Evolutionary conservation across 306 rosid species (phyloP), one percentile per base, ranked within the genome.

Genomic region (Adenanthera pavonina): DNA sequence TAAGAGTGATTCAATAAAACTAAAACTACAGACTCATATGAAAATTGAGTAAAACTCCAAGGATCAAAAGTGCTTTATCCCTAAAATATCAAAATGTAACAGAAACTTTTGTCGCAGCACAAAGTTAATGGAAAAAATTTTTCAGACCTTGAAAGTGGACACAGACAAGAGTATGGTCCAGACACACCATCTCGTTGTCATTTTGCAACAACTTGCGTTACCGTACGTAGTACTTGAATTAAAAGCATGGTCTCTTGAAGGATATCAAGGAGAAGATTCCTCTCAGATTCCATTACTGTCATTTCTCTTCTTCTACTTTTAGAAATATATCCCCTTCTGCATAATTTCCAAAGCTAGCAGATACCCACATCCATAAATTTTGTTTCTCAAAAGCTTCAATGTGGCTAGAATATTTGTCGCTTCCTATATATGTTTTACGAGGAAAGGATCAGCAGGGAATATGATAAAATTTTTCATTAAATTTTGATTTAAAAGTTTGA

Each of bases 171-270:
- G 38, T 6, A 8, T 69, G 38, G 74, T 46, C 38, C 33, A 38
- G n/a, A 69, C 33, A 30, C 17, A 60, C 0, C 65, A 19, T n/a
- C 36, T 43, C 2, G 20, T 69, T 69, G 74, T 44, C 38, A 44
- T 69, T 44, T 69, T 43, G 74, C 56, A 44, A 38, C n/a, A 69
- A 69, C 56, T 69, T 46, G 54, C 38, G 19, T 69, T 69, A 20
- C 74, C 56, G 56, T 46, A 69, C 56, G 56, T 46, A 69, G 73
- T 69, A 69, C 73, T 9, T 19, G 33, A 46, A 40, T 64, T 40
- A 2, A 30, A 16, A 66, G 30, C 25, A 17, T 15, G 25, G 13
- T 1, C 3, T 3, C 25, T 64, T 64, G 19, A 62, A 5, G 5
- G 30, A 16, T 16, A 16, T 65, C 38, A 36, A 16, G 38, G 47